Percentiles rank a stretch among this genome's conserved stretches.
Conservation (phyloP, 805 yeast genomes). For the Cyberlindnera veronae region DNA sequence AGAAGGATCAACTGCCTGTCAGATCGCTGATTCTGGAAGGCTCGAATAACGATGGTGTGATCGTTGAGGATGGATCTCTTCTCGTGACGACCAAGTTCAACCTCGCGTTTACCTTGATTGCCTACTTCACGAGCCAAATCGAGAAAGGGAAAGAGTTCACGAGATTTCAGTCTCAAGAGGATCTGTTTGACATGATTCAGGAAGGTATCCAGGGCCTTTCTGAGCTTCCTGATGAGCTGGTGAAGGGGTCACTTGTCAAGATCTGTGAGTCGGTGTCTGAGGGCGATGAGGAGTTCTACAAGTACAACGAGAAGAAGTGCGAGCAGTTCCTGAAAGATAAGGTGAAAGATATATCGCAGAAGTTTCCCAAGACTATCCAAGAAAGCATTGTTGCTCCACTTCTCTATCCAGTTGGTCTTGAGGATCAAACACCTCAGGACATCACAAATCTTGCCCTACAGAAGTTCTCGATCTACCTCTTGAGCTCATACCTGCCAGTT, state of each 20-base stretch:
- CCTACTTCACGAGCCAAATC: constrained; percentile 30
- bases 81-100: constrained; percentile 41
- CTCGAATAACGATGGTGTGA: constrained; percentile 29
- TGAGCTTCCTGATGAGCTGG: constrained; percentile 16
- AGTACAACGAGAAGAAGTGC: constrained; percentile 39
- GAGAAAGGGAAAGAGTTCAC: constrained; percentile 29
- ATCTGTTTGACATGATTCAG: constrained; percentile 38
- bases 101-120: constrained; percentile 37
- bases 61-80: constrained; percentile 39
- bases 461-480: constrained; percentile 42
- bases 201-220: constrained; percentile 11
- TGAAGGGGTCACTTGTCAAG: constrained; percentile 23
- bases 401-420: constrained; percentile 29
- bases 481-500: constrained; percentile 41
- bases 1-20: constrained; percentile 31
- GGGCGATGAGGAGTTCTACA: constrained; percentile 43
- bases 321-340: constrained; percentile 36
- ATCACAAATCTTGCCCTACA: constrained; percentile 35
- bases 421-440: constrained; percentile 31
- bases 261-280: constrained; percentile 41
- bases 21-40: constrained; percentile 35
- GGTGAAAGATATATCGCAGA: constrained; percentile 31
- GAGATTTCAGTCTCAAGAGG: constrained; percentile 38
- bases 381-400: constrained; percentile 24
- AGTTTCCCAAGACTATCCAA: constrained; percentile 38